phyloP scores from a whole-genome alignment of 1,284 basidiomycete genomes.

The Rhodotorula sp. region DNA sequence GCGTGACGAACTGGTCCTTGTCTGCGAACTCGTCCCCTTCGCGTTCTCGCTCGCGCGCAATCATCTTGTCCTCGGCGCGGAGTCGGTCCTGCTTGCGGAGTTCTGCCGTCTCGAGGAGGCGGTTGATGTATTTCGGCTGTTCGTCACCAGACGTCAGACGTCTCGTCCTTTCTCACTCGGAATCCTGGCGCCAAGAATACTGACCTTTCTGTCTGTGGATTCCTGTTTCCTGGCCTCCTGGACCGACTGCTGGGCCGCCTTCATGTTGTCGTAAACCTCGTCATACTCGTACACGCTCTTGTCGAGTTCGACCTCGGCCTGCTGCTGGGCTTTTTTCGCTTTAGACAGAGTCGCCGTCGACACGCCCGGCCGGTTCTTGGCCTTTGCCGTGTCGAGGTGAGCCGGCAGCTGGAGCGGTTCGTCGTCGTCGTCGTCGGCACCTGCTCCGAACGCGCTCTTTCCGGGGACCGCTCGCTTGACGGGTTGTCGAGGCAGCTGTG shows the following conservation, averaged over 20 bases:
- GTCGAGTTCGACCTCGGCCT: slow-evolving; percentile 72
- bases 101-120: slow-evolving; percentile 75
- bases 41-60: slow-evolving; percentile 83
- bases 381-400: background rate
- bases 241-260: slow-evolving; percentile 74
- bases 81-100: slow-evolving; percentile 83
- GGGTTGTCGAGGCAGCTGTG: slow-evolving; percentile 13
- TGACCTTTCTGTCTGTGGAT: slow-evolving; percentile 63
- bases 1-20: slow-evolving; percentile 95
- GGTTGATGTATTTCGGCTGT: slow-evolving; percentile 89
- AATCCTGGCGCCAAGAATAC: background rate
- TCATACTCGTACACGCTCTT: slow-evolving; percentile 91
- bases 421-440: slow-evolving; percentile 39
- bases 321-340: slow-evolving; percentile 32
- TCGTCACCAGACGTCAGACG: no score
- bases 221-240: slow-evolving; percentile 61
- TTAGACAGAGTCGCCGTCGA: slow-evolving; percentile 25
- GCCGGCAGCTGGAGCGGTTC: background rate
- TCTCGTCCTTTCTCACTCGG: background rate
- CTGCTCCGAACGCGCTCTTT: slow-evolving; percentile 29
- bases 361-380: slow-evolving; percentile 7
- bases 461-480: slow-evolving; percentile 10
- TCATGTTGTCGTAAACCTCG: slow-evolving; percentile 93
- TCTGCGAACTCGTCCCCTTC: slow-evolving; percentile 93
- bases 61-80: slow-evolving; percentile 97